A percentile compares a stretch with the other conserved stretches of the same genome.
These are phyloP conservation scores for Cercophora samala DNA, from an alignment of 495 filamentous ascomycete genomes.

Conservation along the genomic window DNA sequence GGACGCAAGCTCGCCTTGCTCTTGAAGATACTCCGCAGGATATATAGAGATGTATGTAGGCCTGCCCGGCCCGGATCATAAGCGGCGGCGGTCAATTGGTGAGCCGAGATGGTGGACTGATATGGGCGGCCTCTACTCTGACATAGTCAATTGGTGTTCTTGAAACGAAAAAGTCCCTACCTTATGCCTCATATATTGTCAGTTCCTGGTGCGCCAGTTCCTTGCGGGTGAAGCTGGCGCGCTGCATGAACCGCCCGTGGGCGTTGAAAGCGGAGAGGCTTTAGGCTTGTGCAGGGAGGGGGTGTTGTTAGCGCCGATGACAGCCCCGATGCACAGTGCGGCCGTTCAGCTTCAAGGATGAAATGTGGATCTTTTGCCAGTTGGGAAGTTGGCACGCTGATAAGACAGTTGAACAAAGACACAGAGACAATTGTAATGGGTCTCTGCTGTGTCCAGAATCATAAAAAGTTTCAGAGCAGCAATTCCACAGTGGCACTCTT, in stretches of 20 bases:
- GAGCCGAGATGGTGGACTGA: not conserved
- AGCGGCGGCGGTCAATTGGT: not conserved
- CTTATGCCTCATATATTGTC: not conserved
- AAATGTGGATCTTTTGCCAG: not conserved
- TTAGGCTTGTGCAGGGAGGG: not conserved
- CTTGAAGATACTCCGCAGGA: not conserved
- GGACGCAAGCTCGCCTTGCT: slow-evolving; percentile 2
- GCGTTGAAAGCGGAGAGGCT: not conserved
- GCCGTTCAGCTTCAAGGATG: not conserved
- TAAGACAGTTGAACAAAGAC: not conserved
- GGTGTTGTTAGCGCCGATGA: not conserved
- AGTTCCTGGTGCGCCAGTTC: slow-evolving; percentile 6
- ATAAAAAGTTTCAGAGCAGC: not conserved
- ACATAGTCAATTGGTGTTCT: not conserved
- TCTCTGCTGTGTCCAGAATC: not conserved
- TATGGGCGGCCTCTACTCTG: not conserved
- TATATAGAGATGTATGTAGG: not conserved
- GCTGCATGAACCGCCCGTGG: slow-evolving; percentile 4
- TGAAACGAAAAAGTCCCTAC: not conserved
- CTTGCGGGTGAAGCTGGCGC: not conserved
- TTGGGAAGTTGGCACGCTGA: not conserved
- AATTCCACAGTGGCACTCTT: not conserved
- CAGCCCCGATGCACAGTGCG: slow-evolving; percentile 7
- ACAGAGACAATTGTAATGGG: not conserved
- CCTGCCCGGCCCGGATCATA: not conserved